Evolutionary conservation across 352 stramenopile species (phyloP), one percentile per base, ranked within the genome.

Genomic region (Pythium periplocum): DNA sequence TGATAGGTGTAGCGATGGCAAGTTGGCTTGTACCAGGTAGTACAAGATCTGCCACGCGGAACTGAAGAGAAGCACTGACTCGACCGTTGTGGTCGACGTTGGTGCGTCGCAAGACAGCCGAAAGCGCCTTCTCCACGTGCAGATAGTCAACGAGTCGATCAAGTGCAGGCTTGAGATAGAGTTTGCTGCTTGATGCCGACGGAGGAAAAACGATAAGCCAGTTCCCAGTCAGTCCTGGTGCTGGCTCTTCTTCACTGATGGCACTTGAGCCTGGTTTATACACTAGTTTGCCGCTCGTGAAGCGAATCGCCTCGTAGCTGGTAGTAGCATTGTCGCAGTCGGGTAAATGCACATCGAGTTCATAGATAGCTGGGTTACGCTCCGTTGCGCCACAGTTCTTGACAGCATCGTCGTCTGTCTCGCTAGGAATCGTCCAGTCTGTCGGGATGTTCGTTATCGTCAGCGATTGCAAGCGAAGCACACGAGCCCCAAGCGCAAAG

Each of bases 351-450:
- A 83, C 55, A 34, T 83, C 71, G 12, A 89, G 37, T 8, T 87
- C 74, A 59, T 86, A 89, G 3, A 46, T 54, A 3, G 72, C 70
- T 0, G 63, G 33, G 43, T 86, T 87, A 6, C 66, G 57, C 11
- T 87, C 75, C 0, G 55, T 10, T 0, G 69, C 49, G 0, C 49
- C 61, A 51, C 71, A 83, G 33, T 71, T 17, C 2, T 61, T 58
- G n/a, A 73, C 4, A 0, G 76, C 78, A 31, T 85, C 76, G 2
- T 86, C 76, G 37, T 87, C 75, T 43, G 43, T 76, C 34, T 57
- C 59, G 36, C 72, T 67, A 11, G 59, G 32, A 26, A 73, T 17
- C 10, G 51, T 80, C 78, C 78, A 89, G 31, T 87, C 71, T 7
- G 33, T 39, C 10, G 78, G 78, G 30, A 78, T 48, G n/a, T 72